A percentile compares a stretch with the other conserved stretches of the same genome.
Conservation (phyloP, 2,329 filamentous ascomycete genomes). For the Grosmannia clavigera region DNA sequence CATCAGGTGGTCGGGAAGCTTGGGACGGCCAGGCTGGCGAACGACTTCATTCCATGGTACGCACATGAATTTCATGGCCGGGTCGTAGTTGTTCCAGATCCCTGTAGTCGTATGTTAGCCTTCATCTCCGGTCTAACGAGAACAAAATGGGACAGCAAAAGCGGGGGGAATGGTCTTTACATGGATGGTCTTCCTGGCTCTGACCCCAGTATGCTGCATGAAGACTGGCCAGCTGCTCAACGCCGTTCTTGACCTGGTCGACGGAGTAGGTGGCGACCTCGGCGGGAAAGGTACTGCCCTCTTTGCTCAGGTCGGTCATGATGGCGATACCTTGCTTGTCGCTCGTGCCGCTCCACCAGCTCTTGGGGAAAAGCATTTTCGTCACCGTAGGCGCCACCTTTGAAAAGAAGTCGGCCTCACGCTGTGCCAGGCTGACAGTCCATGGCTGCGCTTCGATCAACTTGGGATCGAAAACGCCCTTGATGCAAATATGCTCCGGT, state of each 20-base stretch:
- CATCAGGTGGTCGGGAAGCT: constrained; percentile 1
- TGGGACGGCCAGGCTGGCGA: background rate
- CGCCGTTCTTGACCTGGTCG: constrained; percentile 11
- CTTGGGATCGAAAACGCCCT: constrained; percentile 47
- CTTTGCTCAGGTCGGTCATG: constrained; percentile 52
- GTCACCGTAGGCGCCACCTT: constrained; percentile 14
- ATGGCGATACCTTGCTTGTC: constrained; percentile 50
- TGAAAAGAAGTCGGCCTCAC: constrained; percentile 14
- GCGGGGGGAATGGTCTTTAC: background rate
- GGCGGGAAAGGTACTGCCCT: constrained; percentile 32
- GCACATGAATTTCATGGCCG: constrained; percentile 2
- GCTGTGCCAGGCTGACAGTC: constrained; percentile 17
- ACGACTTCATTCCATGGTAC: background rate
- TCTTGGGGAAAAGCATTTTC: constrained; percentile 12
- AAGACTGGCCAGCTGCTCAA: constrained; percentile 23
- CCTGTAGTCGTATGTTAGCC: background rate
- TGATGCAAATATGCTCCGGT: constrained; percentile 10
- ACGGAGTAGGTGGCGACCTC: constrained; percentile 20
- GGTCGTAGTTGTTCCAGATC: constrained; percentile 4
- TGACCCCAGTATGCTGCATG: constrained; percentile 17
- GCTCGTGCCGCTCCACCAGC: constrained; percentile 16
- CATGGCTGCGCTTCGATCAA: constrained; percentile 15
- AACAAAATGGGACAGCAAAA: background rate
- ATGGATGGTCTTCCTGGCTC: background rate
- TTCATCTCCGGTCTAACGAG: background rate